Conservation (phyloP, 2,329 filamentous ascomycete species). For the Trichophyton verrucosum region DNA sequence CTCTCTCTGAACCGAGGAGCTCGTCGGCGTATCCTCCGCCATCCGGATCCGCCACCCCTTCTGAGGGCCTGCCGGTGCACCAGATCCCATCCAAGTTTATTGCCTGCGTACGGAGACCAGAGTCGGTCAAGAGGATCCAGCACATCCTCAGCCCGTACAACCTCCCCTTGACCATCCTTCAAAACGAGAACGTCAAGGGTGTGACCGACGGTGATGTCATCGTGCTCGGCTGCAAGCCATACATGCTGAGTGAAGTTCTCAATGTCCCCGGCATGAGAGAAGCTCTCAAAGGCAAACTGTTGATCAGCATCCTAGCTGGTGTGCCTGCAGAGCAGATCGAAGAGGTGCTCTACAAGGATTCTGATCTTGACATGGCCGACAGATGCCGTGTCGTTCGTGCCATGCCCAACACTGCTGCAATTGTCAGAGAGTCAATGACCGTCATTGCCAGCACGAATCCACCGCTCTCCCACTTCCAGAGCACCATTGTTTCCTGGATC, state of each 20-base stretch:
- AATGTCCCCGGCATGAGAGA: conserved; percentile 54
- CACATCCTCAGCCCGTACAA: conserved; percentile 52
- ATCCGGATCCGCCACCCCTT: conserved; percentile 28
- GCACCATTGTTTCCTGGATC: conserved; percentile 42
- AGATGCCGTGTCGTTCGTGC: conserved; percentile 53
- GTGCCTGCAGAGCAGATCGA: conserved; percentile 59
- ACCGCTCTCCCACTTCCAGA: conserved; percentile 33
- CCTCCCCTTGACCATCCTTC: conserved; percentile 51
- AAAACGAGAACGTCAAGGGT: conserved; percentile 59
- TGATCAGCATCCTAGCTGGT: conserved; percentile 72
- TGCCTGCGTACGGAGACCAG: conserved; percentile 62
- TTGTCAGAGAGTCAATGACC: conserved; percentile 71
- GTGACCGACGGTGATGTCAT: conserved; percentile 58
- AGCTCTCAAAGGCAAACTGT: conserved; percentile 64
- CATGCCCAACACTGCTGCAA: conserved; percentile 73
- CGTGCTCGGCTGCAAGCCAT: conserved; percentile 69
- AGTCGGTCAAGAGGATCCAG: conserved; percentile 57
- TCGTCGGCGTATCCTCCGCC: conserved; percentile 21
- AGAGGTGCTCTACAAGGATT: conserved; percentile 47
- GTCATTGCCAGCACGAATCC: conserved; percentile 52
- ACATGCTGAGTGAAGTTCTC: conserved; percentile 58
- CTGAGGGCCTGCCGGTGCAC: conserved; percentile 34
- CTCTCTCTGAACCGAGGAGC: conserved; percentile 45
- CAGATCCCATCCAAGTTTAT: conserved; percentile 63
- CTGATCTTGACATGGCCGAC: conserved; percentile 27